Conservation (phyloP, 257 asterid species). For the Gynochthodes officinalis region DNA sequence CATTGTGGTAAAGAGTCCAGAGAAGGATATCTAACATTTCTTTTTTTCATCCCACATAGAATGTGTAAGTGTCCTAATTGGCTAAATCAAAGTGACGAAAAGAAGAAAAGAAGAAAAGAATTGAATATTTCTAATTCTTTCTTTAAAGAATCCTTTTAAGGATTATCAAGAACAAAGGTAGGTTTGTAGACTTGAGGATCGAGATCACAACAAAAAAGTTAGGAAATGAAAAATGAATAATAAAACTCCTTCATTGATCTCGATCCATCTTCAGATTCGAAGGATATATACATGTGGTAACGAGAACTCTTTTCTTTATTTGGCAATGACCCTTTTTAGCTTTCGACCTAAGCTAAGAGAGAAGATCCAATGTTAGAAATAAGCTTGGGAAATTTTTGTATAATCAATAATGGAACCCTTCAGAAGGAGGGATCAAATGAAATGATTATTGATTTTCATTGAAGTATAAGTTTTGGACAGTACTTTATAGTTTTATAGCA, state of each 20-base stretch:
- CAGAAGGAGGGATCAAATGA: neutral
- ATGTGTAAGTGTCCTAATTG: neutral
- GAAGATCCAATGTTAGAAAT: too few relatives aligned
- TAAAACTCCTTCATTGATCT: too few relatives aligned
- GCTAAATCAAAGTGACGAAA: neutral
- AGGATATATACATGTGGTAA: too few relatives aligned
- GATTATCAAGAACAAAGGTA: neutral
- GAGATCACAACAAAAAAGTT: too few relatives aligned
- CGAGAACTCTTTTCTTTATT: too few relatives aligned
- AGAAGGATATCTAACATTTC: neutral
- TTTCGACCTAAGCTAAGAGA: neutral
- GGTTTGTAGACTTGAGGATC: neutral
- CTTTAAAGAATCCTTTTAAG: neutral
- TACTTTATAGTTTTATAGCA: too few relatives aligned
- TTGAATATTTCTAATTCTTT: neutral
- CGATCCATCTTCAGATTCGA: too few relatives aligned
- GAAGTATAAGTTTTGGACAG: too few relatives aligned
- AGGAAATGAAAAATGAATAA: neutral
- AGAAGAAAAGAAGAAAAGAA: neutral
- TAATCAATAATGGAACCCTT: too few relatives aligned
- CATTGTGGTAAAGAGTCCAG: neutral
- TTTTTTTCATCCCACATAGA: neutral
- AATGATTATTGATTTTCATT: too few relatives aligned
- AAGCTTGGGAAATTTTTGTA: too few relatives aligned
- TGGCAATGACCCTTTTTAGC: neutral